Evolutionary conservation across 1,139 yeast genomes (phyloP), one percentile per base, ranked within the genome.

Genomic region (Hansenula lynferdii): DNA sequence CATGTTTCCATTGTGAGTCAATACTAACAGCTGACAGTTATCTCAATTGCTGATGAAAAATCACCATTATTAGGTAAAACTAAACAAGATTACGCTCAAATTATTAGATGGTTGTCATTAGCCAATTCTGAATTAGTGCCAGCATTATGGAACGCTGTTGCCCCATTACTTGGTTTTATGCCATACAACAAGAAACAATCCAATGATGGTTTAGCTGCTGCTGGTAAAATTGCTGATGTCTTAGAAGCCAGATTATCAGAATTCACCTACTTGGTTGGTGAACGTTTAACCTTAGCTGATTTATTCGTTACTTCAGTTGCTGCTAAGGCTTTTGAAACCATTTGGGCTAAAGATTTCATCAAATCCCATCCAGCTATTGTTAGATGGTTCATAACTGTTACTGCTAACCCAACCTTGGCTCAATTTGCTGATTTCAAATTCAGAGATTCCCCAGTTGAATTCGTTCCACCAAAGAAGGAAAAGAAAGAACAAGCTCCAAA

Each of bases 261-360:
- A 59, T 76, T 74, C 80, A 87, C 97, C 48, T 92, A 75, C 74
- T 78, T 92, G 62, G 97, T 82, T 57, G 94, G 95, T 61, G 97
- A 90, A 72, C 77, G 92, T 70, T 59, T 85, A 57, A 71, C 97
- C 41, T 62, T 82, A 49, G 97, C 97, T 59, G 98, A 92, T 69
- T 62, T 86, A 55, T 74, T 75, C 58, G 66, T 72, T 53, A 90
- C 84, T 52, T 58, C 80, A 45, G 59, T 70, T 50, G 67, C 78
- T 55, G 57, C 65, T 62, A 77, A 89, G 69, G 83, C 81, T 47
- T 85, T 85, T 72, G 66, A 72, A 51, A 56, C 59, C 65, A 62
- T 86, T 49, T 84, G 77, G 65, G 97, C 90, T 60, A 57, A 69
- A 37, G 80, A 80, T 58, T 87, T 92, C 90, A 80, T 89, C 68